These are phyloP conservation scores for Lactarius evosmus DNA, from an alignment of 768 basidiomycete genomes.

Conservation along the genomic window DNA sequence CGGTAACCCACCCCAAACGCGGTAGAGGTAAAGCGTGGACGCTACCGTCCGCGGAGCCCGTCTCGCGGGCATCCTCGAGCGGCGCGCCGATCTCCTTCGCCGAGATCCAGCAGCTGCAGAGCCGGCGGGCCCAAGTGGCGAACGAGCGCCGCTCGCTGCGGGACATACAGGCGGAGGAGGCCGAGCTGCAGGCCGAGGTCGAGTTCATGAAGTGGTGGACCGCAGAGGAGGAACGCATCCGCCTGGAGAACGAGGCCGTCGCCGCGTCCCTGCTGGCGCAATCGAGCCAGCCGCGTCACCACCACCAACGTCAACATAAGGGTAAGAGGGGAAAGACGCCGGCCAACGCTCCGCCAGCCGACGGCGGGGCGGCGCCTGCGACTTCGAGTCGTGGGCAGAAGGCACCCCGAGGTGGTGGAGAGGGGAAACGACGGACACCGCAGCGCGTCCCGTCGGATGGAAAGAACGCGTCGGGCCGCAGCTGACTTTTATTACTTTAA, in stretches of 20 bases:
- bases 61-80: constrained; percentile 34
- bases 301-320: not conserved
- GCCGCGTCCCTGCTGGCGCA: constrained; percentile 1
- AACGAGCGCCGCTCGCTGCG: constrained; percentile 62
- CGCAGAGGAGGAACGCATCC: constrained; percentile 73
- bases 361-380: not conserved
- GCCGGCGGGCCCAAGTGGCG: constrained; percentile 45
- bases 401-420: not conserved
- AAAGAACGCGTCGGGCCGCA: not conserved
- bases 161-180: constrained; percentile 87
- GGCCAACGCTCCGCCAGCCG: not conserved
- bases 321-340: constrained; percentile 1
- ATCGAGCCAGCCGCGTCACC: not conserved
- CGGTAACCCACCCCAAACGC: constrained; percentile 26
- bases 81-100: constrained; percentile 55
- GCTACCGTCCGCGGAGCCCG: constrained; percentile 48
- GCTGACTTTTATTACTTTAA: not conserved
- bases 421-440: not conserved
- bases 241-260: constrained; percentile 41
- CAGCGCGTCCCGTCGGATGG: not conserved
- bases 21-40: constrained; percentile 67
- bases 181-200: constrained; percentile 37
- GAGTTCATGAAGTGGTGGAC: constrained; percentile 91
- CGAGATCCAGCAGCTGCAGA: constrained; percentile 82
- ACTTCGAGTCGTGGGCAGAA: not conserved